Percentiles rank a stretch among this genome's conserved stretches.
Conservation (phyloP, 148 eudicot species). For the Heliosperma pusillum region DNA sequence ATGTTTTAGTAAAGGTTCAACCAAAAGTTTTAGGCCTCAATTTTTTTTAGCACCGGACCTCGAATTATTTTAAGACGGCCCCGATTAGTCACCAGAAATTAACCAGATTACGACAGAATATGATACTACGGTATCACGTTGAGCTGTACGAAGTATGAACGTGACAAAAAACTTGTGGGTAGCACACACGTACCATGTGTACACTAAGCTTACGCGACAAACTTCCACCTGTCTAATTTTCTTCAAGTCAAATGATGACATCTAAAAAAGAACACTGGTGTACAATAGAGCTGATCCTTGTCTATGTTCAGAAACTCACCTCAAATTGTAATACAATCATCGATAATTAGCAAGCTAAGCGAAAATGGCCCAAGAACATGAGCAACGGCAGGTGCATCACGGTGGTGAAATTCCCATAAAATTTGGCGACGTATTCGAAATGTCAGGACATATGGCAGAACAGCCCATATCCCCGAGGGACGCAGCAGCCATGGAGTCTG, state of each 20-base stretch:
- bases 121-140: too few species aligned
- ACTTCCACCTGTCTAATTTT: constrained; percentile 20
- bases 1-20: too few species aligned
- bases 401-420: constrained; percentile 31
- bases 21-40: too few species aligned
- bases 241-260: not conserved
- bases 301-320: too few species aligned
- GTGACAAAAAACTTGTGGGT: not conserved
- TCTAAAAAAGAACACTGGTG: not conserved
- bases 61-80: too few species aligned
- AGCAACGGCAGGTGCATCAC: not conserved
- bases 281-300: too few species aligned
- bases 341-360: too few species aligned
- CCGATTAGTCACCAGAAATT: too few species aligned
- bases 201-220: constrained; percentile 13
- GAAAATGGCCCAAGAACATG: constrained; percentile 13
- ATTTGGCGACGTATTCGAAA: constrained; percentile 57
- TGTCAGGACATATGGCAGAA: constrained; percentile 49
- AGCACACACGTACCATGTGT: not conserved
- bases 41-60: too few species aligned
- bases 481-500: constrained; percentile 62
- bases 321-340: too few species aligned
- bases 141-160: too few species aligned
- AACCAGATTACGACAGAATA: too few species aligned
- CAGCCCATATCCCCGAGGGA: constrained; percentile 58